These are phyloP conservation scores for Cucumis sativus DNA, from an alignment of 306 rosid species.

Conservation along the genomic window DNA sequence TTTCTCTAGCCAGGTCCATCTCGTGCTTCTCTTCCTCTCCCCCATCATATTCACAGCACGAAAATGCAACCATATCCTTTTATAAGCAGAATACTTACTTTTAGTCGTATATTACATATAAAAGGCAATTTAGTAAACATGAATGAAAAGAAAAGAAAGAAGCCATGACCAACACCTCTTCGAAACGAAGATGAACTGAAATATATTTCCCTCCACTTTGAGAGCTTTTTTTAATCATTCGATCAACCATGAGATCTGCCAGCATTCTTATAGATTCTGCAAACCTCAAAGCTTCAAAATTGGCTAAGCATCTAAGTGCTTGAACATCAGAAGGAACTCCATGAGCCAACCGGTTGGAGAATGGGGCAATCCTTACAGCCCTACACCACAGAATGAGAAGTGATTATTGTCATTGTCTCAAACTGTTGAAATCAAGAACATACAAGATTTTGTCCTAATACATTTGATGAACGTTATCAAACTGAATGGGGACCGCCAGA, in stretches of 20 bases:
- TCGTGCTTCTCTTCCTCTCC: conserved; percentile 89
- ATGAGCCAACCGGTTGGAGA: conserved; percentile 88
- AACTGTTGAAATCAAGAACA: neutral
- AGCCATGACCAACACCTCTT: conserved; percentile 52
- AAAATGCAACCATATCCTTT: conserved; percentile 98
- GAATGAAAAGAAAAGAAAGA: conserved; percentile 1
- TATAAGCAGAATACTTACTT: conserved; percentile 1
- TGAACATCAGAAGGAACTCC: conserved; percentile 70
- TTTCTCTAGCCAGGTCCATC: conserved; percentile 94
- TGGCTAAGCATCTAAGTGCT: conserved; percentile 71
- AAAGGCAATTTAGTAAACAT: conserved; percentile 7
- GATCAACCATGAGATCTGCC: conserved; percentile 79
- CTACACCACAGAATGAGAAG: conserved; percentile 34
- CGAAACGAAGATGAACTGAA: conserved; percentile 96
- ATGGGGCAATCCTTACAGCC: conserved; percentile 93
- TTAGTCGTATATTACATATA: conserved; percentile 11
- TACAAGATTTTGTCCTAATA: neutral
- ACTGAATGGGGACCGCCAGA: neutral
- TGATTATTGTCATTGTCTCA: neutral
- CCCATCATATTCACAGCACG: conserved; percentile 91
- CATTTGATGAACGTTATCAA: neutral
- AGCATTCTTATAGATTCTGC: conserved; percentile 69
- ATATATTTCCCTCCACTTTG: conserved; percentile 77
- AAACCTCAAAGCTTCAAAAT: conserved; percentile 78
- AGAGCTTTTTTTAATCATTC: conserved; percentile 69